Evolutionary conservation across 1,284 basidiomycete species (phyloP).

Genomic region (Cutaneotrichosporon dermatis): DNA sequence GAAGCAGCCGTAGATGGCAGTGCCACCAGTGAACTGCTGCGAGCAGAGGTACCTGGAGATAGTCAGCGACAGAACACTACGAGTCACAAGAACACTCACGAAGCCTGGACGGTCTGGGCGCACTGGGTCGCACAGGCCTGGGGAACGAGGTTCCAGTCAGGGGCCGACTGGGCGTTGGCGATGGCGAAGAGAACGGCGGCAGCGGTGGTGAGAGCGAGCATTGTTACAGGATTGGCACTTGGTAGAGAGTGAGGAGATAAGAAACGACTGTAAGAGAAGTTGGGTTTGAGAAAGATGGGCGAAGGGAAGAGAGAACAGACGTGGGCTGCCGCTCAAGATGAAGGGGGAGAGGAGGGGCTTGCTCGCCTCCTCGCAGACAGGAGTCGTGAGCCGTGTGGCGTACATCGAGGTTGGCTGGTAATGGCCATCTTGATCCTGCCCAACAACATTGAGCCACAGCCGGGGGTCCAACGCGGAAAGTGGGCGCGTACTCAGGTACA

Average conservation of each 20-base stretch:
- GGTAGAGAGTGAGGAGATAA: neutral
- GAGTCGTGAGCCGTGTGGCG: no score
- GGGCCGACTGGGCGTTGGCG: slow-evolving; percentile 40
- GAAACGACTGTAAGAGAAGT: neutral
- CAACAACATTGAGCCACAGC: no score
- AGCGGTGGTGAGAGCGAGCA: slow-evolving; percentile 31
- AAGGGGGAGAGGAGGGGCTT: no score
- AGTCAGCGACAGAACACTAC: neutral
- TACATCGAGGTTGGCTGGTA: no score
- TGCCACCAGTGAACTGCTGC: slow-evolving; percentile 25
- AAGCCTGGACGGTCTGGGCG: slow-evolving; percentile 33
- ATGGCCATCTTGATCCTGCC: no score
- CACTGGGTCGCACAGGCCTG: slow-evolving; percentile 36
- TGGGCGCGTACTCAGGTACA: no score
- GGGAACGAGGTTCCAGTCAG: slow-evolving; percentile 43
- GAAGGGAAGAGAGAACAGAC: neutral
- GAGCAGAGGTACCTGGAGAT: slow-evolving; percentile 17
- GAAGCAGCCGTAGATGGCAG: slow-evolving; percentile 44
- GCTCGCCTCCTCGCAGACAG: no score
- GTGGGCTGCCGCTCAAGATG: no score
- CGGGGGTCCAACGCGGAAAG: no score
- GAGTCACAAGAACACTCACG: slow-evolving; percentile 10
- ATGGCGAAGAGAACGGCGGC: slow-evolving; percentile 26
- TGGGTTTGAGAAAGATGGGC: neutral
- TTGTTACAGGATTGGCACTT: slow-evolving; percentile 7